These are phyloP conservation scores for Acidomyces sp. DNA, from an alignment of 495 filamentous ascomycete genomes.

Conservation along the genomic window DNA sequence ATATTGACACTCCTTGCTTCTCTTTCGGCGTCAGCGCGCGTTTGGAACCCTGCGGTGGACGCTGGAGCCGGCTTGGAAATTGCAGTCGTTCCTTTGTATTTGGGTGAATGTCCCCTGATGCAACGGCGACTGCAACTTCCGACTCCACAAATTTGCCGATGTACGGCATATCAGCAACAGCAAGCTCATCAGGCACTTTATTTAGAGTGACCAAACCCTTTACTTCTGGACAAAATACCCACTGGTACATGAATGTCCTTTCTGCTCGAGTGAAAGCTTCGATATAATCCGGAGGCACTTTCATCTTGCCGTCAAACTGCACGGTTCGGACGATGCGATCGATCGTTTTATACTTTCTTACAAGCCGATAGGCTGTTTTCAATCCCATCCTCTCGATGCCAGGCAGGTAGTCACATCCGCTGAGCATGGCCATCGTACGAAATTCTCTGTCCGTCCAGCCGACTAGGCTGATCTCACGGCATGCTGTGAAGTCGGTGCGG, in stretches of 20 bases:
- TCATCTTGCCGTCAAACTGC: conserved; percentile 73
- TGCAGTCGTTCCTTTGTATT: conserved; percentile 66
- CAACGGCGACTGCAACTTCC: conserved; percentile 59
- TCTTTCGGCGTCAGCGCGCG: conserved; percentile 28
- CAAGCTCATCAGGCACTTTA: conserved; percentile 43
- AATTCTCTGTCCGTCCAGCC: conserved; percentile 91
- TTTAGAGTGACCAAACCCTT: conserved; percentile 61
- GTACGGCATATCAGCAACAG: conserved; percentile 55
- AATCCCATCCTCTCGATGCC: conserved; percentile 75
- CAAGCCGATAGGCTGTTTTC: conserved; percentile 80
- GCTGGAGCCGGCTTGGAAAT: conserved; percentile 23
- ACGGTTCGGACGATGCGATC: conserved; percentile 71
- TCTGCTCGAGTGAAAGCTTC: conserved; percentile 72
- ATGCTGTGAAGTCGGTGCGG: conserved; percentile 72
- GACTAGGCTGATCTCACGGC: conserved; percentile 72
- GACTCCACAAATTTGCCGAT: conserved; percentile 62
- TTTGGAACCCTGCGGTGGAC: conserved; percentile 16
- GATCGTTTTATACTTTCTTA: conserved; percentile 76
- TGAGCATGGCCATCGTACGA: conserved; percentile 87
- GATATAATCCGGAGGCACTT: conserved; percentile 65
- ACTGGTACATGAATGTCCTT: conserved; percentile 82
- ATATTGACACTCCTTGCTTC: conserved; percentile 56
- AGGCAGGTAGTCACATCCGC: conserved; percentile 92
- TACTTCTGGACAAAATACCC: conserved; percentile 74
- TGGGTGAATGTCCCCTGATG: conserved; percentile 75